Conservation (phyloP, 2,329 filamentous ascomycete genomes). For the Thielaviopsis musarum region DNA sequence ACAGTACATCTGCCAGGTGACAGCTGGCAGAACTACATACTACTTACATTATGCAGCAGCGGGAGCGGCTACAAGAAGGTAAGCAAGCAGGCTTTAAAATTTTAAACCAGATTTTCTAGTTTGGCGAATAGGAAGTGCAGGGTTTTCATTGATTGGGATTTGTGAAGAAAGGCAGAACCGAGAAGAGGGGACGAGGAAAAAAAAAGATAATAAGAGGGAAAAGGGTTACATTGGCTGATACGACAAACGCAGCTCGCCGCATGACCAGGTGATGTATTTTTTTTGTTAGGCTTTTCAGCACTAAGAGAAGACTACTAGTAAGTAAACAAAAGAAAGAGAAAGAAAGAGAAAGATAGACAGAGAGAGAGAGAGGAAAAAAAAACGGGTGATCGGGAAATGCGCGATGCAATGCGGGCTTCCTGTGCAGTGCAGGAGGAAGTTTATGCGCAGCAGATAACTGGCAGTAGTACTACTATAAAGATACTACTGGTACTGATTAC, state of each 20-base stretch:
- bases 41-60: too few species aligned
- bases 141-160: background rate
- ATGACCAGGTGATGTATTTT: background rate
- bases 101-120: too few species aligned
- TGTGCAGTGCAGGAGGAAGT: background rate
- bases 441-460: background rate
- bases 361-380: background rate
- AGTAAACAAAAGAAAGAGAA: background rate
- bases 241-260: background rate
- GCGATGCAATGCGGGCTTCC: background rate
- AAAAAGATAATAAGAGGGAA: background rate
- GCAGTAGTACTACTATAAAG: too few species aligned
- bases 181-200: background rate
- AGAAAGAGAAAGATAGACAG: background rate
- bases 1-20: too few species aligned
- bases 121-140: too few species aligned
- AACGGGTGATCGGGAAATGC: background rate
- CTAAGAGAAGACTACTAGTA: background rate
- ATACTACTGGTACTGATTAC: background rate
- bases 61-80: too few species aligned
- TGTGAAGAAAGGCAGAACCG: background rate
- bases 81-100: too few species aligned
- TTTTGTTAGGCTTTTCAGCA: background rate
- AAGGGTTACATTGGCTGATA: background rate
- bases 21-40: too few species aligned